These are phyloP conservation scores for Phanerochaete carnosa DNA, from an alignment of 768 basidiomycete genomes.

Conservation along the genomic window DNA sequence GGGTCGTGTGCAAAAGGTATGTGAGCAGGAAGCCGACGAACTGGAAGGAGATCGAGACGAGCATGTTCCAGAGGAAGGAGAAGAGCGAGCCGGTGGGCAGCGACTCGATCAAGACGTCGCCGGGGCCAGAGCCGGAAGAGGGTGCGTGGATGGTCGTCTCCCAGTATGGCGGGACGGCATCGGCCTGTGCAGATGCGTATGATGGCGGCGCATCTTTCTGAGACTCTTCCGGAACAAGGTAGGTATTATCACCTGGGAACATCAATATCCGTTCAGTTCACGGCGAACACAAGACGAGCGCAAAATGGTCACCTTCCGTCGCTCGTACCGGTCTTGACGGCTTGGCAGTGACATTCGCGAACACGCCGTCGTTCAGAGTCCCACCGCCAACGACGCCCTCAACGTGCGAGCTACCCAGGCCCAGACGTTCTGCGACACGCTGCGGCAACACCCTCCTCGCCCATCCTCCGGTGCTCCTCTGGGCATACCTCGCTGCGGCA, in stretches of 20 bases:
- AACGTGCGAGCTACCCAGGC: constrained; percentile 24
- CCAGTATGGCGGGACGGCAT: constrained; percentile 98
- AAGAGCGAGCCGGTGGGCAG: constrained; percentile 79
- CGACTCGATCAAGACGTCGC: constrained; percentile 85
- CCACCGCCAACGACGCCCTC: constrained; percentile 52
- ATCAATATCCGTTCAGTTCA: not conserved
- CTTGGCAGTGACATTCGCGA: constrained; percentile 91
- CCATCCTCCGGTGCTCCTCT: constrained; percentile 8
- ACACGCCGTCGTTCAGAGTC: constrained; percentile 88
- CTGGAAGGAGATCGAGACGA: constrained; percentile 95
- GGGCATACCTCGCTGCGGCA: not conserved
- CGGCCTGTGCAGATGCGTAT: constrained; percentile 87
- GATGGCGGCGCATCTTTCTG: constrained; percentile 87
- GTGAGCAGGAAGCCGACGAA: constrained; percentile 92
- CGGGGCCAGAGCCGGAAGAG: constrained; percentile 39
- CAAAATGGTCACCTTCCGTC: constrained; percentile 40
- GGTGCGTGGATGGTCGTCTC: constrained; percentile 97
- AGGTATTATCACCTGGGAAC: constrained; percentile 61
- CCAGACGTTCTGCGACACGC: constrained; percentile 54
- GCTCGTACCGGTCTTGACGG: constrained; percentile 49
- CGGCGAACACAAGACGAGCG: not conserved
- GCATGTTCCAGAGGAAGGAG: constrained; percentile 70
- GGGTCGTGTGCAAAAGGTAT: constrained; percentile 88
- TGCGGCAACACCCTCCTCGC: constrained; percentile 62
- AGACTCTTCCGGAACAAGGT: constrained; percentile 77